These are phyloP conservation scores for Theileria sp. DNA, from an alignment of 169 alveolate species.

Conservation along the genomic window DNA sequence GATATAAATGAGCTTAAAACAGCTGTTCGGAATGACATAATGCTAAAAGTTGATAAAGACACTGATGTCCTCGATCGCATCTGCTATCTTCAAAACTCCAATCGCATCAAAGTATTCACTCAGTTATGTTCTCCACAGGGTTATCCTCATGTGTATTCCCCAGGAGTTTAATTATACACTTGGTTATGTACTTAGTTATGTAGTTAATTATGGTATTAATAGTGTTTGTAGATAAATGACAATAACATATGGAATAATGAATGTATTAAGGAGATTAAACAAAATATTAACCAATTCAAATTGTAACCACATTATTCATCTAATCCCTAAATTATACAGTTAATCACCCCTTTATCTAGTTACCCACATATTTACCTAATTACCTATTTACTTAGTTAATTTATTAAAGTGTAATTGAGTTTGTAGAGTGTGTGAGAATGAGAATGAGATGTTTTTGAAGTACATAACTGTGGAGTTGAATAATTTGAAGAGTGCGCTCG, in stretches of 20 bases:
- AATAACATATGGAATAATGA: slow-evolving; percentile 29
- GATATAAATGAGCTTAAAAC: slow-evolving; percentile 50
- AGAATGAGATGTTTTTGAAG: slow-evolving; percentile 31
- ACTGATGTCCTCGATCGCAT: slow-evolving; percentile 37
- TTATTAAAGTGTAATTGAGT: too few species aligned
- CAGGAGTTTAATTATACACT: too few species aligned
- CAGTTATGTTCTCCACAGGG: neutral
- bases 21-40: slow-evolving; percentile 43
- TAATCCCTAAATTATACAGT: too few species aligned
- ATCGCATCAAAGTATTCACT: slow-evolving; percentile 22
- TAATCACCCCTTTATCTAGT: neutral
- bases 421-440: slow-evolving; percentile 38
- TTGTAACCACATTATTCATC: slow-evolving; percentile 12
- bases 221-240: slow-evolving; percentile 29
- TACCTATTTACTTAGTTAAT: neutral
- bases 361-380: neutral
- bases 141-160: too few species aligned
- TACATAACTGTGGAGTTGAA: slow-evolving; percentile 55
- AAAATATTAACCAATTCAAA: slow-evolving; percentile 29
- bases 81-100: slow-evolving; percentile 46
- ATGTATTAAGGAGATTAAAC: slow-evolving; percentile 40
- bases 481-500: slow-evolving; percentile 42
- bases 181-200: too few species aligned
- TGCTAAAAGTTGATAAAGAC: slow-evolving; percentile 54
- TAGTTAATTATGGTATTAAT: neutral